Conservation (phyloP, 2,329 filamentous ascomycete species). For the Thelonectria rubi region DNA sequence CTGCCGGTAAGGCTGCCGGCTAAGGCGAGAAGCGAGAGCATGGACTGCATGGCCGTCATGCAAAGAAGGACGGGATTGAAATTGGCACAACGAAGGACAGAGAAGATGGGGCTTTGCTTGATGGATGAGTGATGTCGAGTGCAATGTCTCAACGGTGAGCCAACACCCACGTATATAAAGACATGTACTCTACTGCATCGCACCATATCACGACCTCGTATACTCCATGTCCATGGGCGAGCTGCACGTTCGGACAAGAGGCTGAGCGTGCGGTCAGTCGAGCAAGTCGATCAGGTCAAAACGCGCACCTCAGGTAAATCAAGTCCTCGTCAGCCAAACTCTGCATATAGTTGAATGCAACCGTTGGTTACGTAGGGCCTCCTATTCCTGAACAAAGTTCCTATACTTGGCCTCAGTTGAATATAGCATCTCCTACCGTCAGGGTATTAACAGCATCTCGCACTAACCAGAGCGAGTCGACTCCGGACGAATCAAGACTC, state of each 20-base stretch:
- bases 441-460: neutral
- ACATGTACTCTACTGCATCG: neutral
- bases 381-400: neutral
- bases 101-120: neutral
- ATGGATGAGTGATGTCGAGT: neutral
- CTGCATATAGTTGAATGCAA: neutral
- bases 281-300: neutral
- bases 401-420: neutral
- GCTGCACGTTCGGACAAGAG: too few relatives aligned
- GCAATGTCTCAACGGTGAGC: neutral
- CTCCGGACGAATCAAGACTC: neutral
- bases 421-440: neutral
- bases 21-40: constrained; percentile 5
- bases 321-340: neutral
- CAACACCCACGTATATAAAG: neutral
- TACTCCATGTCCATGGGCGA: neutral
- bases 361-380: neutral
- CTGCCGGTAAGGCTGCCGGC: constrained; percentile 6
- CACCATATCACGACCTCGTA: neutral
- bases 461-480: neutral
- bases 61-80: neutral
- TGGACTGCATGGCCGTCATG: neutral
- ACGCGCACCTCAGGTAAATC: neutral
- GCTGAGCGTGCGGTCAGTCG: neutral
- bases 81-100: neutral